Evolutionary conservation across 2,329 filamentous ascomycete genomes (phyloP).

Genomic region (Penicillium sp.): DNA sequence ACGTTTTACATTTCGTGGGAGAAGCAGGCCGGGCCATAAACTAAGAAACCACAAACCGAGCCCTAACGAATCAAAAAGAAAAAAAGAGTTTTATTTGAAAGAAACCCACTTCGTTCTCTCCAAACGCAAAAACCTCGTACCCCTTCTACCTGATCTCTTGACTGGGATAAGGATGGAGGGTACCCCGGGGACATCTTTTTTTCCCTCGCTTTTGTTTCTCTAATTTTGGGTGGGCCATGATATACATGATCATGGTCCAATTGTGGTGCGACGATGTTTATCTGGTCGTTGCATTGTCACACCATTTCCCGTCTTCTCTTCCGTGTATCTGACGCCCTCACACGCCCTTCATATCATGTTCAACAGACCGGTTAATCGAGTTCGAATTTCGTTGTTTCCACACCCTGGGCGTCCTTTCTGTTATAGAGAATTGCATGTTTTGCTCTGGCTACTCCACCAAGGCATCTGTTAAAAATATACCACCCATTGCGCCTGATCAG

Average conservation of each 20-base stretch:
- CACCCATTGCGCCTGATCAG: constrained; percentile 13
- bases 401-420: constrained; percentile 10
- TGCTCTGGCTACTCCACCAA: constrained; percentile 31
- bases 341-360: constrained; percentile 40
- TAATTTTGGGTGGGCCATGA: too few species aligned
- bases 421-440: constrained; percentile 28
- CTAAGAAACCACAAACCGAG: constrained; percentile 20
- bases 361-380: constrained; percentile 26
- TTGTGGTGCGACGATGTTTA: constrained; percentile 11
- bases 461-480: constrained; percentile 16
- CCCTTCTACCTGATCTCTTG: neutral
- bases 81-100: constrained; percentile 28
- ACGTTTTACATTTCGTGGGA: constrained; percentile 40
- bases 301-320: constrained; percentile 23
- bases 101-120: constrained; percentile 20
- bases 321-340: constrained; percentile 42
- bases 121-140: neutral
- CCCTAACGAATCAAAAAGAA: constrained; percentile 45
- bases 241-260: constrained; percentile 21
- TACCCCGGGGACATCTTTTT: too few species aligned
- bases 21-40: constrained; percentile 38
- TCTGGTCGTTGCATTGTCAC: constrained; percentile 33
- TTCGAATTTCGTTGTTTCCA: constrained; percentile 13
- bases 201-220: neutral
- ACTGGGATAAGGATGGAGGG: neutral